Conservation (phyloP, 495 filamentous ascomycete genomes). For the Choiromyces venosus region DNA sequence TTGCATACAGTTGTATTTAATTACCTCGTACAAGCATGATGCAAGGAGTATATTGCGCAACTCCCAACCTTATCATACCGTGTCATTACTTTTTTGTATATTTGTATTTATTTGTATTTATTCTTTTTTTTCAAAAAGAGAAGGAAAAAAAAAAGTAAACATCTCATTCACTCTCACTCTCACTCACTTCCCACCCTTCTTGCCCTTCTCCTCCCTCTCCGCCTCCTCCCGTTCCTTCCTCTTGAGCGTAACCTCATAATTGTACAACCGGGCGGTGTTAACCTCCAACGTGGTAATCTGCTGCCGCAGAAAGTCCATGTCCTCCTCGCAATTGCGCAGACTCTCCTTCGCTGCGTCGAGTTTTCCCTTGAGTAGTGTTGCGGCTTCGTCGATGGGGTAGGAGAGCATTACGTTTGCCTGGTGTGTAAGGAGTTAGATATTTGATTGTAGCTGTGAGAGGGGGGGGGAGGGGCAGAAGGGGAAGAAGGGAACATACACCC, state of each 20-base stretch:
- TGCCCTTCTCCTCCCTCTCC: conserved; percentile 24
- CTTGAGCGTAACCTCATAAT: conserved; percentile 94
- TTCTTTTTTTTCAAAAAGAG: not conserved
- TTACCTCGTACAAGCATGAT: not conserved
- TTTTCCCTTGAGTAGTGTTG: conserved; percentile 71
- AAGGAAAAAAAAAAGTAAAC: not conserved
- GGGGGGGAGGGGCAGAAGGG: not conserved
- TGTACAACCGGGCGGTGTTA: conserved; percentile 93
- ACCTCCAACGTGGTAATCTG: conserved; percentile 99
- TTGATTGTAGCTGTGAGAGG: not conserved
- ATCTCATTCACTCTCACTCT: conserved; percentile 5
- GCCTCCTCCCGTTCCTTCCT: conserved; percentile 66
- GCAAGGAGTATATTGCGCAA: not conserved
- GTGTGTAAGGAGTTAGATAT: not conserved
- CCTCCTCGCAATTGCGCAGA: conserved; percentile 83
- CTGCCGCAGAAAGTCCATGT: conserved; percentile 89
- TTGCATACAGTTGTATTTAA: not conserved
- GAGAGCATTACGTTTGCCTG: conserved; percentile 96
- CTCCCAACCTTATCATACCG: not conserved
- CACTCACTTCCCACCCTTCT: conserved; percentile 21
- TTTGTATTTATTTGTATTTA: not conserved
- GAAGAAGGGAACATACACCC: conserved; percentile 54
- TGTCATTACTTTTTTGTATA: not conserved
- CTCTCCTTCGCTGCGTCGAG: conserved; percentile 71
- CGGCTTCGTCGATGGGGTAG: conserved; percentile 83